Evolutionary conservation across 1,284 basidiomycete genomes (phyloP).

Genomic region (Omphalotus olearius): DNA sequence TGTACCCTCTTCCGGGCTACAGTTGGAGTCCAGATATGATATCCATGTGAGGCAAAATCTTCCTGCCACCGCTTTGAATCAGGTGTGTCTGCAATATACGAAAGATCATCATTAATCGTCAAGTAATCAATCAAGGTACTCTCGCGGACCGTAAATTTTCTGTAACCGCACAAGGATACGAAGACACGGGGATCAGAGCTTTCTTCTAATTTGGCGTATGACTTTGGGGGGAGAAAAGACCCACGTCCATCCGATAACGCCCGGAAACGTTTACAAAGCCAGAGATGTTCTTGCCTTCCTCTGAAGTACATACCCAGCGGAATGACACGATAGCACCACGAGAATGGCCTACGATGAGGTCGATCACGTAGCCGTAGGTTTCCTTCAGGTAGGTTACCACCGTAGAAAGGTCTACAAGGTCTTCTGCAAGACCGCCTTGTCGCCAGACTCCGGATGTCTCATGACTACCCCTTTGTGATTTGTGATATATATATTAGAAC

Average conservation of each 20-base stretch:
- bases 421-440: constrained; percentile 50
- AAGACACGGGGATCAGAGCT: background rate
- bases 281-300: constrained; percentile 48
- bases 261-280: constrained; percentile 69
- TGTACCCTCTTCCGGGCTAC: constrained; percentile 58
- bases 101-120: background rate
- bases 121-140: constrained; percentile 2
- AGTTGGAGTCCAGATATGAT: constrained; percentile 50
- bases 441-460: constrained; percentile 68
- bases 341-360: constrained; percentile 70
- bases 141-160: constrained; percentile 40
- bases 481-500: background rate
- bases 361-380: constrained; percentile 59
- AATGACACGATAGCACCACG: constrained; percentile 64
- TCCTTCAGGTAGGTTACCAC: constrained; percentile 59
- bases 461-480: constrained; percentile 57
- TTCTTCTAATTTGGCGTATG: no score
- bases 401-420: constrained; percentile 58
- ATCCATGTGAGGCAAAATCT: constrained; percentile 49
- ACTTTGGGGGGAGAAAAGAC: constrained; percentile 20
- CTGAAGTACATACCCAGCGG: constrained; percentile 60
- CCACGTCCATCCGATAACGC: constrained; percentile 70
- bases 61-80: constrained; percentile 37
- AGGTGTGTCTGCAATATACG: constrained; percentile 30
- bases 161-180: constrained; percentile 17